A percentile compares a stretch with the other conserved stretches of the same genome.
These are phyloP conservation scores for Exophiala calicioides DNA, from an alignment of 2,329 filamentous ascomycete species.

Conservation along the genomic window DNA sequence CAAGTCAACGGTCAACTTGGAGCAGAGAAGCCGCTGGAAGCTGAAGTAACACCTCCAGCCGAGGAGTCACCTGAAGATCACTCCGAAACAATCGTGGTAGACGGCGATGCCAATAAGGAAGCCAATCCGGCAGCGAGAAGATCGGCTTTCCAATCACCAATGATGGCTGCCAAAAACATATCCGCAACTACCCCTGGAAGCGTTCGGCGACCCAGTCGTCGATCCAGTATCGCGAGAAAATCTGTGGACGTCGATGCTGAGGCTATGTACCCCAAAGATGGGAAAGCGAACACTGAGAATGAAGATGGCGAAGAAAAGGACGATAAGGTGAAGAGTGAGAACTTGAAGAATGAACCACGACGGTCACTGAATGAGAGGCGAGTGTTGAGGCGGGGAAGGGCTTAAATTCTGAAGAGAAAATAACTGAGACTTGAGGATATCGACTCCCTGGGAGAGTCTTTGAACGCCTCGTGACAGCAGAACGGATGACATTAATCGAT, in stretches of 20 bases:
- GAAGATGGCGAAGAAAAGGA: constrained; percentile 12
- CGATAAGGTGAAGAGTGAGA: constrained; percentile 17
- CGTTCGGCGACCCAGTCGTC: constrained; percentile 20
- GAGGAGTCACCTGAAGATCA: constrained; percentile 10
- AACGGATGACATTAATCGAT: too few species aligned
- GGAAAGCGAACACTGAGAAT: constrained; percentile 4
- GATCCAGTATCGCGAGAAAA: constrained; percentile 17
- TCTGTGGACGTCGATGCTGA: constrained; percentile 18
- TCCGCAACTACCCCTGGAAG: constrained; percentile 17
- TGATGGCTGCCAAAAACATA: constrained; percentile 20
- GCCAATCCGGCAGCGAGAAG: constrained; percentile 2
- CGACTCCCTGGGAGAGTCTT: too few species aligned
- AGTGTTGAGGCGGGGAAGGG: constrained; percentile 12
- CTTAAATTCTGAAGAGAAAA: too few species aligned
- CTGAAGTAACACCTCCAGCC: background rate
- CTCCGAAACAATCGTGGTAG: constrained; percentile 20
- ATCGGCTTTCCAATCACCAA: constrained; percentile 19
- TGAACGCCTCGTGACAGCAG: too few species aligned
- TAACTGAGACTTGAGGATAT: background rate
- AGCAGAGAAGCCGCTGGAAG: background rate
- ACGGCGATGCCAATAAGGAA: constrained; percentile 15
- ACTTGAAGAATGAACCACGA: constrained; percentile 8
- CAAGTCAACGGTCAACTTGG: background rate
- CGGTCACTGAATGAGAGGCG: constrained; percentile 17
- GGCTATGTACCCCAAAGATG: background rate